Conservation (phyloP, 768 basidiomycete species). For the Mycena pura region DNA sequence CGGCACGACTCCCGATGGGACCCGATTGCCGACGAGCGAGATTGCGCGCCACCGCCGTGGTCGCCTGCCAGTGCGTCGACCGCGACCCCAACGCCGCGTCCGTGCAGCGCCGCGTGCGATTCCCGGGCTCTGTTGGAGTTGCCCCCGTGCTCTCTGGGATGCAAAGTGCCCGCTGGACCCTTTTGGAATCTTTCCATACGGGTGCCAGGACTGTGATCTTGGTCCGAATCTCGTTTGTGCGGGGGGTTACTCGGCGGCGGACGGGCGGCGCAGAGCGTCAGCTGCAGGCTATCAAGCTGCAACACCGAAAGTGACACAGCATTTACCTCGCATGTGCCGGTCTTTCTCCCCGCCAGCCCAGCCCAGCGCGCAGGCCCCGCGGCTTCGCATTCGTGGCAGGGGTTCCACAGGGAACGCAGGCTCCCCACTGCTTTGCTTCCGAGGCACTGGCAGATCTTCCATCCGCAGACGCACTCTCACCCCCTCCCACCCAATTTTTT, state of each 20-base stretch:
- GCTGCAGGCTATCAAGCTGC: slow-evolving; percentile 12
- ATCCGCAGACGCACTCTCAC: neutral
- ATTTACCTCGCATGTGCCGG: slow-evolving; percentile 4
- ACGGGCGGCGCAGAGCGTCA: slow-evolving; percentile 8
- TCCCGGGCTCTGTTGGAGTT: slow-evolving; percentile 4
- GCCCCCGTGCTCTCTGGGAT: slow-evolving; percentile 14
- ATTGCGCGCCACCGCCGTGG: neutral
- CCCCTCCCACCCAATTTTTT: too few relatives aligned
- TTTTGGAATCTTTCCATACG: slow-evolving; percentile 28
- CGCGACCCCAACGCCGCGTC: neutral
- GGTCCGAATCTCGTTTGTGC: slow-evolving; percentile 5
- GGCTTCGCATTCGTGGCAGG: neutral
- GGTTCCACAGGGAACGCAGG: slow-evolving; percentile 1
- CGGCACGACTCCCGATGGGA: slow-evolving; percentile 15
- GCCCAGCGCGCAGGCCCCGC: slow-evolving; percentile 8
- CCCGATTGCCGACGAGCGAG: neutral
- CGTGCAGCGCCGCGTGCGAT: too few relatives aligned
- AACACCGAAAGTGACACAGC: slow-evolving; percentile 6
- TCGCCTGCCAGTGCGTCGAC: neutral
- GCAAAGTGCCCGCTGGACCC: neutral
- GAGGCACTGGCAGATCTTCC: slow-evolving; percentile 12
- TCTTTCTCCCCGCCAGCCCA: neutral
- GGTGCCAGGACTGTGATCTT: slow-evolving; percentile 7
- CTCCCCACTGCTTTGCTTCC: slow-evolving; percentile 8
- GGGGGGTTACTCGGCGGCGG: slow-evolving; percentile 9